Percentiles rank a stretch among this genome's conserved stretches.
These are phyloP conservation scores for Oropetium thomaeum DNA, from an alignment of 176 grass and related monocot species.

Conservation along the genomic window DNA sequence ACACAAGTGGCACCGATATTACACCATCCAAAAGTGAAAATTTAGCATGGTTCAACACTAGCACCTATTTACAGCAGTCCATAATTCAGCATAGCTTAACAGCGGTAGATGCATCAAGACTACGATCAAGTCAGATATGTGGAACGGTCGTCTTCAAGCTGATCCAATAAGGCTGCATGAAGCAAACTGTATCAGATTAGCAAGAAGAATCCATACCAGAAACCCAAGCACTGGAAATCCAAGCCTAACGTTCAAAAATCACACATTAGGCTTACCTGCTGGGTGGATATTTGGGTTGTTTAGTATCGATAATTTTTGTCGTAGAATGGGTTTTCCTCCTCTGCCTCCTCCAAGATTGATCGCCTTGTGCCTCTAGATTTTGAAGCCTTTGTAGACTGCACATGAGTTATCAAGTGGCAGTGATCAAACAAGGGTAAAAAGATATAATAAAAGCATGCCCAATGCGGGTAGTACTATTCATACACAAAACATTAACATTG, in stretches of 20 bases:
- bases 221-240: neutral
- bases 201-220: neutral
- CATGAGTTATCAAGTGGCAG: neutral
- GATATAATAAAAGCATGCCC: neutral
- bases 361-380: conserved; percentile 45
- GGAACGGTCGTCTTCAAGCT: neutral
- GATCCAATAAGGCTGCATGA: conserved; percentile 12
- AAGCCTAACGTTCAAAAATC: neutral
- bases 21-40: neutral
- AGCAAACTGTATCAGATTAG: neutral
- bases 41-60: neutral
- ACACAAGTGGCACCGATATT: neutral
- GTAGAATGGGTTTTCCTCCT: conserved; percentile 64
- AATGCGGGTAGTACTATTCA: neutral
- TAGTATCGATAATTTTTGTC: conserved; percentile 52
- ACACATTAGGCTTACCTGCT: conserved; percentile 12
- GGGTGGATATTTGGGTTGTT: neutral
- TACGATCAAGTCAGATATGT: conserved; percentile 9
- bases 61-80: conserved; percentile 38
- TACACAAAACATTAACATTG: neutral
- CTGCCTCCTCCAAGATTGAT: conserved; percentile 71
- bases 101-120: conserved; percentile 2
- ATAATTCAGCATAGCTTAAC: neutral
- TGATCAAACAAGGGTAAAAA: neutral
- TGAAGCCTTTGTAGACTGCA: conserved; percentile 60